Conservation (phyloP, 306 rosid species). For the Castanea mollissima region DNA sequence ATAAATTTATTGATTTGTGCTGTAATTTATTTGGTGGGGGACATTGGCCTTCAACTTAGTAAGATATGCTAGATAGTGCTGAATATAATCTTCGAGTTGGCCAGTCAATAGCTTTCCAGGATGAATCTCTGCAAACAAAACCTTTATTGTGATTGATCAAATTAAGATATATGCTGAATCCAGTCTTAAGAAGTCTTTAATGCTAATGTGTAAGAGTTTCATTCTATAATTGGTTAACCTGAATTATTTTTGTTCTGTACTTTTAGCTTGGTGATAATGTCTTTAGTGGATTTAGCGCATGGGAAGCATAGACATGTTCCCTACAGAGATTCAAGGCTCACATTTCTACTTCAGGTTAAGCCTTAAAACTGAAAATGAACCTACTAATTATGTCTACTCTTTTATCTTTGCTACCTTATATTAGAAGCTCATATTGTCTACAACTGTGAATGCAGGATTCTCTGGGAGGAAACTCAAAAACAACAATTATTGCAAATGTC, state of each 20-base stretch:
- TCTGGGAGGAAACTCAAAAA: slow-evolving; percentile 96
- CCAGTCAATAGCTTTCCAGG: not conserved
- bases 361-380: slow-evolving; percentile 11
- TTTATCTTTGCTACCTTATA: slow-evolving; percentile 14
- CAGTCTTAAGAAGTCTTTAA: not conserved
- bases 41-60: not conserved
- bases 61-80: not conserved
- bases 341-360: slow-evolving; percentile 96
- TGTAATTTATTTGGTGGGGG: not conserved
- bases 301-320: slow-evolving; percentile 98
- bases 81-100: not conserved
- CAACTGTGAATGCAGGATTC: slow-evolving; percentile 73
- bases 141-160: not conserved
- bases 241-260: slow-evolving; percentile 30
- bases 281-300: slow-evolving; percentile 86
- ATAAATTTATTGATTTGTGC: not conserved
- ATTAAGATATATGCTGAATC: not conserved
- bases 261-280: slow-evolving; percentile 91
- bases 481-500: slow-evolving; percentile 91
- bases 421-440: slow-evolving; percentile 11
- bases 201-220: not conserved
- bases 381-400: not conserved
- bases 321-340: slow-evolving; percentile 92
- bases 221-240: slow-evolving; percentile 19
- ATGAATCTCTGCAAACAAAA: not conserved